phyloP scores from a whole-genome alignment of 2,329 filamentous ascomycete species.

The Periconia sp. region DNA sequence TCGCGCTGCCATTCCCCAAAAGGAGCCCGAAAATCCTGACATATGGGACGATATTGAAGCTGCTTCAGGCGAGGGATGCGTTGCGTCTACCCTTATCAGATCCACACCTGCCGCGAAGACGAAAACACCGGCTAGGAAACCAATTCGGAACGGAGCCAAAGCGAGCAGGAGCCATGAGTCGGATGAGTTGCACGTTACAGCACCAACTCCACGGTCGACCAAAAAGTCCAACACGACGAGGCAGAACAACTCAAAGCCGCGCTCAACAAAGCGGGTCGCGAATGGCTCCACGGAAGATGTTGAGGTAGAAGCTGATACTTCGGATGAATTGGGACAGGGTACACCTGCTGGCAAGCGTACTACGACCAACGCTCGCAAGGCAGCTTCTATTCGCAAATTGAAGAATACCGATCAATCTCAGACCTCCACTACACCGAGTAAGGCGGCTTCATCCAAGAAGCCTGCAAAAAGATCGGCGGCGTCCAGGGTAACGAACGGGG shows the following conservation, averaged over 20 bases:
- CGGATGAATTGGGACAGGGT: conserved; percentile 20
- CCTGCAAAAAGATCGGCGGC: conserved; percentile 7
- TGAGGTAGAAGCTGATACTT: conserved; percentile 14
- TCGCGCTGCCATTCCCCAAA: background rate
- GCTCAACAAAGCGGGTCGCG: conserved; percentile 9
- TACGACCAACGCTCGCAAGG: conserved; percentile 8
- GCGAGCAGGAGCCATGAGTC: conserved; percentile 1
- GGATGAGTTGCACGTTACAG: conserved; percentile 17
- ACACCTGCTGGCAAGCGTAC: conserved; percentile 16
- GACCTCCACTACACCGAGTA: conserved; percentile 7
- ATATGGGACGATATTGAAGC: conserved; percentile 50
- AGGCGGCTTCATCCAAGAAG: conserved; percentile 12
- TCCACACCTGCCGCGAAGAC: background rate
- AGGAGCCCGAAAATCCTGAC: conserved; percentile 26
- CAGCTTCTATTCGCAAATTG: conserved; percentile 9
- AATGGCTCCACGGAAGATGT: conserved; percentile 13
- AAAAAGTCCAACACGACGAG: conserved; percentile 16
- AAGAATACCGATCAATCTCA: background rate
- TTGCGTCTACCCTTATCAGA: background rate
- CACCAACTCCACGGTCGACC: conserved; percentile 20
- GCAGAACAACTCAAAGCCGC: conserved; percentile 17
- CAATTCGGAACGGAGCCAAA: background rate
- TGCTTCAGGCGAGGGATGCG: conserved; percentile 34
- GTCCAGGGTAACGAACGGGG: conserved; percentile 11
- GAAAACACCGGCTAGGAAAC: conserved; percentile 10